phyloP scores from a whole-genome alignment of 2,329 filamentous ascomycete species.

The Fusarium veterinarium region DNA sequence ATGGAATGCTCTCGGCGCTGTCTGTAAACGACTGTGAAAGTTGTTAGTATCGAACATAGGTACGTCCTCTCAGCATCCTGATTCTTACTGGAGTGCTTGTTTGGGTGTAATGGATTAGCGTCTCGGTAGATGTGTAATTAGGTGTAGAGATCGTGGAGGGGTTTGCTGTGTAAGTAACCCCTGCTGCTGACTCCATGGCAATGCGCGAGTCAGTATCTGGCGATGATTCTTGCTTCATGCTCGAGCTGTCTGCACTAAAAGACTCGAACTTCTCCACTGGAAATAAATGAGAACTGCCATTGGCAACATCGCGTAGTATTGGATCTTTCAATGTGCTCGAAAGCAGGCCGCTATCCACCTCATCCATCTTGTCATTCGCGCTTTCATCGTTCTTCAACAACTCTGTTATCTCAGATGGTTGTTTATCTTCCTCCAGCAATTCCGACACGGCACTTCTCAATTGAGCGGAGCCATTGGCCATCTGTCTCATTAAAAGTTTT shows the following conservation, averaged over 20 bases:
- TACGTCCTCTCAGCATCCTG: accelerated
- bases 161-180: accelerated
- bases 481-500: neutral
- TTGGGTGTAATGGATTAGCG: accelerated
- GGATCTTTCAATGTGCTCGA: no score
- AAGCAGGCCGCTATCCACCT: accelerated
- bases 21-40: accelerated
- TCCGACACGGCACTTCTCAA: neutral
- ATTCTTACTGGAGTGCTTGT: neutral
- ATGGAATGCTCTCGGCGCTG: accelerated
- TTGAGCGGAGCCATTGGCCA: neutral
- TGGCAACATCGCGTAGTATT: accelerated
- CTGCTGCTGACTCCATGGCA: accelerated
- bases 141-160: accelerated
- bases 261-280: accelerated
- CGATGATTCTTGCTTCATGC: neutral
- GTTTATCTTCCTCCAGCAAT: neutral
- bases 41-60: neutral
- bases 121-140: neutral
- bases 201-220: neutral
- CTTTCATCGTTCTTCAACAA: neutral
- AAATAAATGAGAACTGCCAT: no score
- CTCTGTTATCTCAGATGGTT: neutral
- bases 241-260: neutral
- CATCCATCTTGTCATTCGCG: accelerated